Conservation (phyloP, 805 yeast genomes). For the Lipomyces oligophaga region DNA sequence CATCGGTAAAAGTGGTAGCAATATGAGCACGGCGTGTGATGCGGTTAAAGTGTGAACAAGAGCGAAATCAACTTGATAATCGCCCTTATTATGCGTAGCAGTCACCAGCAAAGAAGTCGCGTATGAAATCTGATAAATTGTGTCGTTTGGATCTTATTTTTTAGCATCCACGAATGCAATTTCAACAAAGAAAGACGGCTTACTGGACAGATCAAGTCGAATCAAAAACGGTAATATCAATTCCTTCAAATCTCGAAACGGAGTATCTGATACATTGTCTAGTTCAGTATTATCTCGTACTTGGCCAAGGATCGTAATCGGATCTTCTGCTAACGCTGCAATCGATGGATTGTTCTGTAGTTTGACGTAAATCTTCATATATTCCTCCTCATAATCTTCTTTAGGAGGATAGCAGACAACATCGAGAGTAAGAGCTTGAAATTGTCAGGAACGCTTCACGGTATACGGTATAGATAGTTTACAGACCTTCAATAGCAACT, state of each 20-base stretch:
- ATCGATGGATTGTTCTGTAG: slow-evolving; percentile 3
- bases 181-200: background rate
- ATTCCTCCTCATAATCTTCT: slow-evolving; percentile 6
- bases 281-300: slow-evolving; percentile 27
- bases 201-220: slow-evolving; percentile 26
- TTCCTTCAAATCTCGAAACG: slow-evolving; percentile 17
- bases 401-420: slow-evolving; percentile 6
- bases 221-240: slow-evolving; percentile 21
- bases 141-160: slow-evolving; percentile 15
- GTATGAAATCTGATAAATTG: slow-evolving; percentile 26
- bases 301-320: slow-evolving; percentile 25
- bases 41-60: slow-evolving; percentile 35
- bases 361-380: slow-evolving; percentile 4
- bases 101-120: slow-evolving; percentile 29
- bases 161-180: background rate
- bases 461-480: slow-evolving; percentile 1
- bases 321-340: slow-evolving; percentile 16
- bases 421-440: slow-evolving; percentile 16
- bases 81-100: slow-evolving; percentile 28
- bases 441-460: too few species aligned
- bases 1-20: slow-evolving; percentile 14
- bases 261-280: slow-evolving; percentile 12
- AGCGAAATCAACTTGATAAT: slow-evolving; percentile 32
- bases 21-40: slow-evolving; percentile 30
- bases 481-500: slow-evolving; percentile 37